These are phyloP conservation scores for Pinguiococcus pyrenoidosus DNA, from an alignment of 108 stramenopile genomes.

Conservation along the genomic window DNA sequence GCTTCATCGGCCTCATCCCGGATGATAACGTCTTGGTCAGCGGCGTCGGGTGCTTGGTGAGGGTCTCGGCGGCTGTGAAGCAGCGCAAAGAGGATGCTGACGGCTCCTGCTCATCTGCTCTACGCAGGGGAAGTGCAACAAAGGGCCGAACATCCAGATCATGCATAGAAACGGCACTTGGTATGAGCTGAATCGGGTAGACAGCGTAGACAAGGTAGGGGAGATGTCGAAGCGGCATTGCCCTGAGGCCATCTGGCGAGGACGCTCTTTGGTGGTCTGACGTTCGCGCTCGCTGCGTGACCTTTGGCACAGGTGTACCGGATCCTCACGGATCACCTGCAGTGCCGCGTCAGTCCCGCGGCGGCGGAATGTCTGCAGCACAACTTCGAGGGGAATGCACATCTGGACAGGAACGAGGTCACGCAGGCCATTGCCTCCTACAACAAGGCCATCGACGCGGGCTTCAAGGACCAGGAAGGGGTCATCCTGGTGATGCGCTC, in stretches of 20 bases:
- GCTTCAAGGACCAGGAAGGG: constrained; percentile 27
- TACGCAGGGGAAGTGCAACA: too few relatives aligned
- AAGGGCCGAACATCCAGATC: constrained; percentile 25
- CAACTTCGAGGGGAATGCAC: constrained; percentile 28
- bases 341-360: constrained; percentile 12
- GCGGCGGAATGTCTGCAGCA: constrained; percentile 27
- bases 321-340: constrained; percentile 22
- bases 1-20: constrained; percentile 29
- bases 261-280: neutral
- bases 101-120: too few relatives aligned
- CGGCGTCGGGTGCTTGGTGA: constrained; percentile 32
- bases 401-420: constrained; percentile 30
- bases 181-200: constrained; percentile 25
- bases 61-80: constrained; percentile 12
- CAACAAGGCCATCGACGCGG: constrained; percentile 30
- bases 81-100: too few relatives aligned
- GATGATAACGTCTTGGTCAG: constrained; percentile 24
- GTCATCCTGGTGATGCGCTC: constrained; percentile 31
- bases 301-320: constrained; percentile 22
- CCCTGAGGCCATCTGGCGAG: neutral
- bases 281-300: neutral
- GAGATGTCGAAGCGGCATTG: neutral
- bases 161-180: constrained; percentile 17
- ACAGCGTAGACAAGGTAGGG: constrained; percentile 5
- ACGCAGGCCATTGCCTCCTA: constrained; percentile 30